Evolutionary conservation across 1,284 basidiomycete genomes (phyloP), one percentile per base, ranked within the genome.

Genomic region (Trametes sp.): DNA sequence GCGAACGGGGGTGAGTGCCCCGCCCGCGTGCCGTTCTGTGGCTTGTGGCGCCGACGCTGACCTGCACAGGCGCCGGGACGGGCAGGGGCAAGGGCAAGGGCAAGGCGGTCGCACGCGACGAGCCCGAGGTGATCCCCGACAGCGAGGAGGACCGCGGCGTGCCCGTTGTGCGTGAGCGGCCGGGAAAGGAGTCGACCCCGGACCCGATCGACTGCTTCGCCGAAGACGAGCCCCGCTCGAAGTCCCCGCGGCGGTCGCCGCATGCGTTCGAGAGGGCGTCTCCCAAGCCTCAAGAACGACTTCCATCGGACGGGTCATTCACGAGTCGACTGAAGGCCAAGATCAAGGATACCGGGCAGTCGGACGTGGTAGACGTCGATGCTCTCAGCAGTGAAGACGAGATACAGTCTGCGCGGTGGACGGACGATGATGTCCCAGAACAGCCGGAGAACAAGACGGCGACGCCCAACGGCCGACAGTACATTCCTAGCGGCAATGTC

Each of bases 341-440:
- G 24, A 10, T n/a, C 28, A 23, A 35, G 21, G 31, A 19, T 41
- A 36, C 54, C 44, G 26, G 23, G n/a, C 36, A 35, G 44, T 16
- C 29, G 4, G 45, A 52, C 26, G 28, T 42, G 26, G 55, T 55
- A 7, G 44, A 58, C 16, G 42, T 61, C 19, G 65, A 67, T 4
- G 50, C 31, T n/a, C 19, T 49, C 16, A 63, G 63, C 57, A 14
- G 16, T 10, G 35, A 36, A 14, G 58, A 58, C 23, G 56, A 62
- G 2, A 62, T 68, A 45, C 46, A 68, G 62, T 58, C 61, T 7
- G 59, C 55, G 28, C 51, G 60, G 9, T 61, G 42, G 4, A 62
- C 54, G 21, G 62, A 62, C 21, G 41, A 35, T 33, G 54, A 50
- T 1, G 57, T 36, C 38, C 29, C 14, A n/a, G n/a, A n/a, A n/a